Conservation (phyloP, 1,284 basidiomycete species). For the Pseudozyma thailandica region DNA sequence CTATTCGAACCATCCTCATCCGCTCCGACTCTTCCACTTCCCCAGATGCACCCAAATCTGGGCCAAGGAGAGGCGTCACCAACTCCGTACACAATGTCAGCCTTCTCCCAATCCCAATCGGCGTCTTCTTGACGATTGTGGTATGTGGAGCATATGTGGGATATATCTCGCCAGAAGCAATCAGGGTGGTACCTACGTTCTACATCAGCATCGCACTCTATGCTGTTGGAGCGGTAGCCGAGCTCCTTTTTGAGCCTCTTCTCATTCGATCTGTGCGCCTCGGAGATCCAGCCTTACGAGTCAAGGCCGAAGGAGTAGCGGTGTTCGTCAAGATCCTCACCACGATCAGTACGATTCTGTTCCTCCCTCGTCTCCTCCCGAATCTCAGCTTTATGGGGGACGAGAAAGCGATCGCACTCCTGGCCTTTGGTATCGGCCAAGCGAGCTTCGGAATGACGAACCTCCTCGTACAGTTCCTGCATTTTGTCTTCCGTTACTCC, state of each 20-base stretch:
- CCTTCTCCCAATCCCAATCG: slow-evolving; percentile 55
- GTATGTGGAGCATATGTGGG: slow-evolving; percentile 37
- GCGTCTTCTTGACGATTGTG: slow-evolving; percentile 33
- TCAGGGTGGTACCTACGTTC: slow-evolving; percentile 43
- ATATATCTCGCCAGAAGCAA: slow-evolving; percentile 44
- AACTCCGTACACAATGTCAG: slow-evolving; percentile 57
- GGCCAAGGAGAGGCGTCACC: slow-evolving; percentile 13
- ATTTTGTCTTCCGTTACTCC: slow-evolving; percentile 73
- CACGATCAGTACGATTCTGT: slow-evolving; percentile 33
- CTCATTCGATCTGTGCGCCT: slow-evolving; percentile 54
- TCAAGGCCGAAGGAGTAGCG: slow-evolving; percentile 59
- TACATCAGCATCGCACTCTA: slow-evolving; percentile 51
- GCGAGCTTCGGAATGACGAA: slow-evolving; percentile 49
- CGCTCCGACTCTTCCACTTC: slow-evolving; percentile 17
- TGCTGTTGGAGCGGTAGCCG: slow-evolving; percentile 55
- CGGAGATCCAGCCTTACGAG: slow-evolving; percentile 45
- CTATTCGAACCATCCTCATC: slow-evolving; percentile 71
- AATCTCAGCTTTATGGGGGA: slow-evolving; percentile 1
- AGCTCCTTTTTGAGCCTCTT: slow-evolving; percentile 61
- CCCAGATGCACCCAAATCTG: neutral
- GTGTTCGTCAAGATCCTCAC: slow-evolving; percentile 53
- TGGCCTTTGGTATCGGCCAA: slow-evolving; percentile 62
- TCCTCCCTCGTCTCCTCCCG: slow-evolving; percentile 12
- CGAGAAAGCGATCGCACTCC: slow-evolving; percentile 33
- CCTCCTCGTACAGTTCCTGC: slow-evolving; percentile 26